These are phyloP conservation scores for Calonectria hawksworthii DNA, from an alignment of 2,329 filamentous ascomycete species.

Conservation along the genomic window DNA sequence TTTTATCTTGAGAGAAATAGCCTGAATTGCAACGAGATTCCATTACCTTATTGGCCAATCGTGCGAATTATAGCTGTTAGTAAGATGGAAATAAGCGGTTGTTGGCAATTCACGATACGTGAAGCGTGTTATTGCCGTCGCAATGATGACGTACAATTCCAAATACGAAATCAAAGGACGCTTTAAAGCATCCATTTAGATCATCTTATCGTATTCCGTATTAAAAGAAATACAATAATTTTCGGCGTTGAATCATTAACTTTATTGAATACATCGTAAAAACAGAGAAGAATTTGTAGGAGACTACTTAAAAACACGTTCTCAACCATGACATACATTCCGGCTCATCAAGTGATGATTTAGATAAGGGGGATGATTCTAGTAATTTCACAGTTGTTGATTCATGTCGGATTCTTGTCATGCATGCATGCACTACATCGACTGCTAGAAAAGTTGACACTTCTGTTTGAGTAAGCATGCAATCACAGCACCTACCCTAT, in stretches of 20 bases:
- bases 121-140: not conserved
- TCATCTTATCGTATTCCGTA: not conserved
- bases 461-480: too few relatives aligned
- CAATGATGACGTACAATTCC: not conserved
- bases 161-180: not conserved
- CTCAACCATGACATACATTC: too few relatives aligned
- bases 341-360: too few relatives aligned
- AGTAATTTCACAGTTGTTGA: too few relatives aligned
- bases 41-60: not conserved
- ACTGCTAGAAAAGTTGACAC: too few relatives aligned
- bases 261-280: too few relatives aligned
- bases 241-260: too few relatives aligned
- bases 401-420: too few relatives aligned
- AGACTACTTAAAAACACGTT: too few relatives aligned
- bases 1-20: not conserved
- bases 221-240: not conserved
- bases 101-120: not conserved
- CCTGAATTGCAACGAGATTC: not conserved
- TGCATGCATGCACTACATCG: too few relatives aligned
- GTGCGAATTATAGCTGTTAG: not conserved
- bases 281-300: too few relatives aligned
- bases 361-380: too few relatives aligned
- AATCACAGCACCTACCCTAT: not conserved
- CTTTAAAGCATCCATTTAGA: not conserved
- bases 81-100: not conserved